These are phyloP conservation scores for Quercus aquifolioides DNA, from an alignment of 306 rosid genomes.

Conservation along the genomic window DNA sequence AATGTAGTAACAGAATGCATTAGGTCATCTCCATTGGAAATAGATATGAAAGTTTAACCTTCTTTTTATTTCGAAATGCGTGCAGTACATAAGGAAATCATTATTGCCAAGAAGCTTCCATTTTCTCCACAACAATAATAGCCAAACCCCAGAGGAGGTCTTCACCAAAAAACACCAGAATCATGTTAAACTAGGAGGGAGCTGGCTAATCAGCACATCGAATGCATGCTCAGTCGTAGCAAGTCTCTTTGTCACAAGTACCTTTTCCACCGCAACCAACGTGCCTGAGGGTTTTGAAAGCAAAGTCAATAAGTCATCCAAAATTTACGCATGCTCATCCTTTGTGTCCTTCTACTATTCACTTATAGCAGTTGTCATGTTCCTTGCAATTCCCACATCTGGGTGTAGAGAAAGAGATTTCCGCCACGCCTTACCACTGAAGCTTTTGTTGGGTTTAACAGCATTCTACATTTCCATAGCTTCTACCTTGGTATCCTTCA, in stretches of 20 bases:
- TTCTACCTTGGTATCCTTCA: conserved; percentile 39
- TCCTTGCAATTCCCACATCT: conserved; percentile 45
- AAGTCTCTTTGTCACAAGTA: conserved; percentile 47
- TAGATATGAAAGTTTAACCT: background rate
- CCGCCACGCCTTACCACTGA: conserved; percentile 19
- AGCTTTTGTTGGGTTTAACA: conserved; percentile 35
- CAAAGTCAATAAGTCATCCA: conserved; percentile 15
- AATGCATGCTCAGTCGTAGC: conserved; percentile 56
- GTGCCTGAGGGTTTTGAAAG: conserved; percentile 30
- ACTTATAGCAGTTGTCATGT: conserved; percentile 37
- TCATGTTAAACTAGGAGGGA: conserved; percentile 7
- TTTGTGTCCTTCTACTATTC: conserved; percentile 47
- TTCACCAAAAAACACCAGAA: conserved; percentile 35
- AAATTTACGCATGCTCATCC: conserved; percentile 27
- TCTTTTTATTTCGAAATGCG: too few relatives aligned
- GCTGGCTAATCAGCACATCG: conserved; percentile 41
- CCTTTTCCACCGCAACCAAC: conserved; percentile 33
- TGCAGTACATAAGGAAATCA: conserved; percentile 36
- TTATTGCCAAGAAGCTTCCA: conserved; percentile 26
- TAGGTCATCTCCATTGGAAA: background rate
- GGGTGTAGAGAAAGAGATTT: conserved; percentile 40
- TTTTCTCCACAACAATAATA: conserved; percentile 5
- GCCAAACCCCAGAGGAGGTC: conserved; percentile 31
- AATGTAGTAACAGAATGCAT: too few relatives aligned
- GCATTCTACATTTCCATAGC: conserved; percentile 46